Evolutionary conservation across 2,329 filamentous ascomycete genomes (phyloP).

Genomic region (Coniochaeta prunicola): DNA sequence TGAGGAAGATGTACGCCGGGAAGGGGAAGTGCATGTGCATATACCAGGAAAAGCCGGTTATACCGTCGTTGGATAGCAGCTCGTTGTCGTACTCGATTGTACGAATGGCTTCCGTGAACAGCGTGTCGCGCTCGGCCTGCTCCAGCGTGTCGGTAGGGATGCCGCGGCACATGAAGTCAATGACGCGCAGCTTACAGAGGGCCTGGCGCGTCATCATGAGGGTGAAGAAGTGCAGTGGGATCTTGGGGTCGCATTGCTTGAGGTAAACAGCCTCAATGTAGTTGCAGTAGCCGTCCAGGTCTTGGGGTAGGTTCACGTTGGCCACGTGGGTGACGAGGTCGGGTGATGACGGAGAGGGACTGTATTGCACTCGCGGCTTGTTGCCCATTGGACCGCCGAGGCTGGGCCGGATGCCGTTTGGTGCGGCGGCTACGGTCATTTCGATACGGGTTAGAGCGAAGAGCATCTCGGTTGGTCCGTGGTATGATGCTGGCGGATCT

Average conservation of each 20-base stretch:
- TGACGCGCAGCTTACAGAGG: slow-evolving; percentile 49
- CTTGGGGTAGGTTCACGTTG: slow-evolving; percentile 41
- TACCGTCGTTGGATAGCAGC: slow-evolving; percentile 41
- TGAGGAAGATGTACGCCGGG: slow-evolving; percentile 53
- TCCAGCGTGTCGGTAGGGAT: slow-evolving; percentile 26
- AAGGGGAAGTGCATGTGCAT: slow-evolving; percentile 53
- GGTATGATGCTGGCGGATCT: slow-evolving; percentile 39
- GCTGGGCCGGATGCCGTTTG: slow-evolving; percentile 27
- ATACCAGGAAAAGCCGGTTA: slow-evolving; percentile 51
- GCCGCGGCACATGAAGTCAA: slow-evolving; percentile 43
- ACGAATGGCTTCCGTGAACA: slow-evolving; percentile 47
- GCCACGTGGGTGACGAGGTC: slow-evolving; percentile 39
- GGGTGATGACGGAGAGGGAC: slow-evolving; percentile 29
- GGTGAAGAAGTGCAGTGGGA: slow-evolving; percentile 53
- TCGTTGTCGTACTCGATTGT: slow-evolving; percentile 55
- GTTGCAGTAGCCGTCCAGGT: slow-evolving; percentile 44
- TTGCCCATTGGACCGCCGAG: slow-evolving; percentile 7
- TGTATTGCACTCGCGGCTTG: slow-evolving; percentile 21
- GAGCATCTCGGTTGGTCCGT: slow-evolving; percentile 51
- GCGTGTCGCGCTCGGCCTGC: slow-evolving; percentile 39
- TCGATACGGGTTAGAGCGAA: slow-evolving; percentile 51
- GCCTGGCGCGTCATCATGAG: slow-evolving; percentile 48
- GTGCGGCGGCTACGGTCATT: slow-evolving; percentile 46
- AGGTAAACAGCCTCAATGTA: slow-evolving; percentile 52
- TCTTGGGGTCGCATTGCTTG: slow-evolving; percentile 47